Conservation (phyloP, 2,329 filamentous ascomycete species). For the Clonostachys chloroleuca region DNA sequence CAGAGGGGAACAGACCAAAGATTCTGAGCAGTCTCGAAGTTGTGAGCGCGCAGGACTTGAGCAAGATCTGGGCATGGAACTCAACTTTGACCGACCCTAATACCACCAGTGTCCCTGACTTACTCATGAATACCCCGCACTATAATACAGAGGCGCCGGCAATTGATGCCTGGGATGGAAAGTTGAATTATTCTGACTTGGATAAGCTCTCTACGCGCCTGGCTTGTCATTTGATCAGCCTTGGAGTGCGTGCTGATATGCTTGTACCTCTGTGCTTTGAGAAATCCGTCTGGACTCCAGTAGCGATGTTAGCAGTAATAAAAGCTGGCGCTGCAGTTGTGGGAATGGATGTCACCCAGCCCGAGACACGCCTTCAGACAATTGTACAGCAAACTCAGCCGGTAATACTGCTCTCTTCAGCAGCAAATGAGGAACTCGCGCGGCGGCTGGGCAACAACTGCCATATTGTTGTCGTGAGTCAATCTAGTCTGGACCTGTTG, state of each 20-base stretch:
- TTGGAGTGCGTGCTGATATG: background rate
- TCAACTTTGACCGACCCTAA: background rate
- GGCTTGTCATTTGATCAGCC: conserved; percentile 5
- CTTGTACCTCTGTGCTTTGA: conserved; percentile 17
- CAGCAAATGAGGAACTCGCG: conserved; percentile 20
- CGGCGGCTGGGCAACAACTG: conserved; percentile 24
- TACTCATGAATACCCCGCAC: background rate
- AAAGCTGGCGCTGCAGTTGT: conserved; percentile 19
- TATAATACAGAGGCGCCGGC: conserved; percentile 3
- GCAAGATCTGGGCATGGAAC: background rate
- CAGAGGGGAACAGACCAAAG: background rate
- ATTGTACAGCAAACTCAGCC: conserved; percentile 30
- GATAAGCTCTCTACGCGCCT: conserved; percentile 9
- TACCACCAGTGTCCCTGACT: background rate
- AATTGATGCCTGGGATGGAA: conserved; percentile 16
- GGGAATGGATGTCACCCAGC: conserved; percentile 13
- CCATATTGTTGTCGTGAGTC: conserved; percentile 24
- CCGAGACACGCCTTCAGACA: conserved; percentile 6
- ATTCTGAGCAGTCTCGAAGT: no score
- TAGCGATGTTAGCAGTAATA: conserved; percentile 15
- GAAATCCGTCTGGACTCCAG: conserved; percentile 15
- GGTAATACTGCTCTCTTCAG: conserved; percentile 4
- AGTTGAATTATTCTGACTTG: conserved; percentile 12
- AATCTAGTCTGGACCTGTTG: conserved; percentile 4
- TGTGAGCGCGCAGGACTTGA: background rate